Base-by-base conservation (phyloP, 2,329 filamentous ascomycete species). In the Claviceps africana region DNA sequence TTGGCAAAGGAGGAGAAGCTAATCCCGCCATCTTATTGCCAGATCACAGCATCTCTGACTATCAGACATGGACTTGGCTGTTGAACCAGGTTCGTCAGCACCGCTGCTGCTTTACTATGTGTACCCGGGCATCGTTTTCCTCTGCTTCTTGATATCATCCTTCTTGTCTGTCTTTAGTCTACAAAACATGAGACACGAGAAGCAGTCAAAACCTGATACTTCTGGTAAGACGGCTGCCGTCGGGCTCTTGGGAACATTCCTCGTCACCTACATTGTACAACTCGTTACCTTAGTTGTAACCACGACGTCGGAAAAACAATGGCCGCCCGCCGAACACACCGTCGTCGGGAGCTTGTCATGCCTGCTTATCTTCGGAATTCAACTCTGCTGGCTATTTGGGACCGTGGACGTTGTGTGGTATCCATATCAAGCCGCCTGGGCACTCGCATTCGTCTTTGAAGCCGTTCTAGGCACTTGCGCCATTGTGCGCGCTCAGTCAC, bases 381-480 rank as follows among this genome's bases (percentile, higher is more conserved):
- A 84, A 57, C 68, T 81, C 54, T 71, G 76, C 42, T 72, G 72
- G 21, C 70, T 85, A 15, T 66, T 71, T 2, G 75, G 79, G 50
- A 68, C 70, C 19, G 62, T 70, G 31, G 69, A 72, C 50, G 71
- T 74, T 2, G 71, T 79, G 10, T 83, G 80, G 73, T 80, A 82
- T 57, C 80, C 82, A 0, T 81, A 80, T 56, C 76, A 77, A 56
- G 82, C 80, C 19, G 77, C 78, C 13, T 85, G 82, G 73, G 57
- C 77, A 31, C 63, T 85, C 17, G 77, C 77, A 15, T 65, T 83
- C 8, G 58, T 72, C 15, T 75, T 78, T 37, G 84, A 88, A 59
- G 61, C 74, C 0, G 59, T 62, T 48, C 66, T 81, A 33, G 62
- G 73, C 25, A 58, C 67, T 15, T 57, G 64, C 22, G 57, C 57